Conservation (phyloP, 371 early-diverging fungal species). For the Rhizopus sp. region DNA sequence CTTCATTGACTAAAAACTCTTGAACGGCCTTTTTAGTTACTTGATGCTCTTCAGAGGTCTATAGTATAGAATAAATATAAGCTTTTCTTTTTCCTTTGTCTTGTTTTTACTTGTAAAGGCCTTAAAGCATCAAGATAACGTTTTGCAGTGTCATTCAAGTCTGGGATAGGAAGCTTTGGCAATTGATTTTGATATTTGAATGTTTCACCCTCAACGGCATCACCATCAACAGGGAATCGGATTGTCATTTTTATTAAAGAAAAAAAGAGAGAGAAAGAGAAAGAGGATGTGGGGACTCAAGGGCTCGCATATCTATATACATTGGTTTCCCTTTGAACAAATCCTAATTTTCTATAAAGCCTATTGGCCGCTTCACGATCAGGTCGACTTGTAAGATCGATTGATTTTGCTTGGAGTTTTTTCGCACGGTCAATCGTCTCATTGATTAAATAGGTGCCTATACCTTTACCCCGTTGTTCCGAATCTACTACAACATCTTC, state of each 20-base stretch:
- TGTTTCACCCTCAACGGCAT: slow-evolving; percentile 27
- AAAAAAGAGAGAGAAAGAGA: slow-evolving; percentile 9
- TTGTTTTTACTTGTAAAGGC: slow-evolving; percentile 63
- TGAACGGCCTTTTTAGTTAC: slow-evolving; percentile 62
- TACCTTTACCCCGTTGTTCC: slow-evolving; percentile 33
- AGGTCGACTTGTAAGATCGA: slow-evolving; percentile 51
- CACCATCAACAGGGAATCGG: slow-evolving; percentile 1
- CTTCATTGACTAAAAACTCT: slow-evolving; percentile 73
- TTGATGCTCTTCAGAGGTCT: slow-evolving; percentile 61
- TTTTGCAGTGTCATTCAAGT: slow-evolving; percentile 73
- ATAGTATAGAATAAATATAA: not conserved
- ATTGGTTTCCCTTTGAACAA: slow-evolving; percentile 45
- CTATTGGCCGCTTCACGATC: slow-evolving; percentile 46
- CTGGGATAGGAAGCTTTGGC: slow-evolving; percentile 85
- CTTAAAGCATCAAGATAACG: slow-evolving; percentile 72
- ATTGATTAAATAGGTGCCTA: slow-evolving; percentile 27
- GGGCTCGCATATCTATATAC: slow-evolving; percentile 36
- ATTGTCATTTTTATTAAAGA: slow-evolving; percentile 1
- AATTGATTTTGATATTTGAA: slow-evolving; percentile 63
- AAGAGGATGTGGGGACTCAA: slow-evolving; percentile 1
- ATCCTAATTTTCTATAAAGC: slow-evolving; percentile 49
- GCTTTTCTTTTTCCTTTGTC: not conserved
- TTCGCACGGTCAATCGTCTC: slow-evolving; percentile 32
- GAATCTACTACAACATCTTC: slow-evolving; percentile 48
- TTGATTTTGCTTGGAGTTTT: slow-evolving; percentile 27